Conservation (phyloP, 352 stramenopile species). For the Phytophthora sojae region DNA sequence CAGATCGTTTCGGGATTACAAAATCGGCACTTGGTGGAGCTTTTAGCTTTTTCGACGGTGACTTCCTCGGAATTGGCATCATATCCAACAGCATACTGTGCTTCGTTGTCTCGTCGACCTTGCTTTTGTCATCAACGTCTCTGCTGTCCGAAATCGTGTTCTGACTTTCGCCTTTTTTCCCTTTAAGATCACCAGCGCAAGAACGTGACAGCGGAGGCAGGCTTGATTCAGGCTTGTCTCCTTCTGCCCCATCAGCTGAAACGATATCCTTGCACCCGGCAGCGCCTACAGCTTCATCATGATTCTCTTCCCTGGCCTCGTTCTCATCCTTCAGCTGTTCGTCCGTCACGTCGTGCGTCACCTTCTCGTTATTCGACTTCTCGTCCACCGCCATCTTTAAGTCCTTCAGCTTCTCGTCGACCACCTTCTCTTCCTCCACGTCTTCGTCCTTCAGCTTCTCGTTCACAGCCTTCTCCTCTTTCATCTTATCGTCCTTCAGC, state of each 20-base stretch:
- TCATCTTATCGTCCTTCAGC: not conserved
- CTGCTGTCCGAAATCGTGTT: not conserved
- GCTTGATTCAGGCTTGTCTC: not conserved
- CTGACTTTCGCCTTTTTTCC: not conserved
- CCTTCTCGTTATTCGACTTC: too few species aligned
- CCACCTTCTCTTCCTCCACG: too few species aligned
- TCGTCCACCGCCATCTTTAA: too few species aligned
- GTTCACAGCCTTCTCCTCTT: not conserved
- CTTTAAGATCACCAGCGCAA: not conserved
- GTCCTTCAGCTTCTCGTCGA: too few species aligned
- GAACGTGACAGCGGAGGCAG: not conserved
- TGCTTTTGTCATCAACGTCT: slow-evolving; percentile 10
- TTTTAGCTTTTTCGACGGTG: not conserved
- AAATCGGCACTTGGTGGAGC: slow-evolving; percentile 21
- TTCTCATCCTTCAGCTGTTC: not conserved
- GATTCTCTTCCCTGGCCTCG: not conserved
- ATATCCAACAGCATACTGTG: slow-evolving; percentile 13
- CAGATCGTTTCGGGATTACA: slow-evolving; percentile 40
- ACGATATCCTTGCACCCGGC: not conserved
- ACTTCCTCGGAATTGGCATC: slow-evolving; percentile 31
- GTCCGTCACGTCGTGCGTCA: too few species aligned
- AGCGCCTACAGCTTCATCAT: not conserved
- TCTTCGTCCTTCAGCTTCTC: too few species aligned
- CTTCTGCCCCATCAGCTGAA: not conserved
- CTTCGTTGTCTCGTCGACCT: slow-evolving; percentile 5